These are phyloP conservation scores for Rhododendron griersonianum DNA, from an alignment of 148 eudicot genomes.

Conservation along the genomic window DNA sequence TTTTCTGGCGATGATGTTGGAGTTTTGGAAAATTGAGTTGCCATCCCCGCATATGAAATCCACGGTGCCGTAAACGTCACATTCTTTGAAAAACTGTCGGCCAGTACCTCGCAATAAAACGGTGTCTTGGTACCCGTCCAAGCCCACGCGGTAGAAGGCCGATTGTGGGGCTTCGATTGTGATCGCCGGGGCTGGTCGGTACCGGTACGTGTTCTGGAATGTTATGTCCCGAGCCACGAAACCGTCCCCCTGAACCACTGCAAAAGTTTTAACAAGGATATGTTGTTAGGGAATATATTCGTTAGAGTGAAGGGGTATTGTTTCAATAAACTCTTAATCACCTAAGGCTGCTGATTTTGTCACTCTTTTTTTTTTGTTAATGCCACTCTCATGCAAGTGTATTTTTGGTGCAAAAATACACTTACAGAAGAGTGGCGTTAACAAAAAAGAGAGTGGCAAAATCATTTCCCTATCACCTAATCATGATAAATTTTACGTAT, in stretches of 20 bases:
- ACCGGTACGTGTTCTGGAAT: constrained; percentile 36
- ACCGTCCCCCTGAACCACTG: constrained; percentile 31
- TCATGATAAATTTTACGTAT: not conserved
- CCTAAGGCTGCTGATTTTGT: no score
- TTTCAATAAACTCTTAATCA: not conserved
- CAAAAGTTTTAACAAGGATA: not conserved
- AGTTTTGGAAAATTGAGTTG: constrained; percentile 56
- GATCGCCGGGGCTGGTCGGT: constrained; percentile 38
- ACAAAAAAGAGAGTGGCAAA: no score
- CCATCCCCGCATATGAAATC: constrained; percentile 80
- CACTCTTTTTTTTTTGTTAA: no score
- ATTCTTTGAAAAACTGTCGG: constrained; percentile 16
- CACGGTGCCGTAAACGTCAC: constrained; percentile 19
- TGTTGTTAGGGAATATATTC: no score
- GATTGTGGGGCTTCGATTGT: constrained; percentile 24
- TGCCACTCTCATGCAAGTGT: no score
- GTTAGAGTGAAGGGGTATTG: not conserved
- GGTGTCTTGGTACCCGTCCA: constrained; percentile 38
- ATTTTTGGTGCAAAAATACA: no score
- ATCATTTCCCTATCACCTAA: no score
- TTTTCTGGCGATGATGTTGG: constrained; percentile 37
- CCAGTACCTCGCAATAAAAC: not conserved
- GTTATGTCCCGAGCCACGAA: constrained; percentile 35
- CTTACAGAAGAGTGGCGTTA: no score
- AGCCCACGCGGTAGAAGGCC: constrained; percentile 30